A percentile compares a stretch with the other conserved stretches of the same genome.
Evolutionary conservation across 192 early-diverging fungal species (phyloP).

Genomic region (Backusella morwellensis): DNA sequence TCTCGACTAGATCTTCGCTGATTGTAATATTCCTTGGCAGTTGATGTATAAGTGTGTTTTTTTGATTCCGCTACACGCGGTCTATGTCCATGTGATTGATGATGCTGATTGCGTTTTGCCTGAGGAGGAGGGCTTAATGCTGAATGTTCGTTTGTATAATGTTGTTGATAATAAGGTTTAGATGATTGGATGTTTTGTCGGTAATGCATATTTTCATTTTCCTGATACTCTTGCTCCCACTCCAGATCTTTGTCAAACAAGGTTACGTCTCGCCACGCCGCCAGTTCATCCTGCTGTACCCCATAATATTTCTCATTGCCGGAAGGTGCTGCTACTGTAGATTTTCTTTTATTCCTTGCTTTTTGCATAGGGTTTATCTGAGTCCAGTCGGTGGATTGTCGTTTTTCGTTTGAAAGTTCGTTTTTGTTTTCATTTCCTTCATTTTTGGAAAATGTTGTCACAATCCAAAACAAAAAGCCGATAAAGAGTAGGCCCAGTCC

Average conservation of each 20-base stretch:
- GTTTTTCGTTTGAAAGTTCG: not conserved
- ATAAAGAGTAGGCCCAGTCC: not conserved
- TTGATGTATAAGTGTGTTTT: not conserved
- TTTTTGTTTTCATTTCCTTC: not conserved
- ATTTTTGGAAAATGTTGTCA: not conserved
- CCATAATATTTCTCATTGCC: not conserved
- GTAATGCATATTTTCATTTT: not conserved
- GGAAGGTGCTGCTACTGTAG: not conserved
- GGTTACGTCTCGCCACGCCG: slow-evolving; percentile 1
- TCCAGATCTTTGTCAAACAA: not conserved
- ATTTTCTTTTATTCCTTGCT: not conserved
- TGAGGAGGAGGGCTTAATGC: not conserved
- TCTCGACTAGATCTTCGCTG: not conserved
- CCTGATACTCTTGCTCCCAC: not conserved
- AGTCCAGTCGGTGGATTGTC: not conserved
- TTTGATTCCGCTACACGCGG: slow-evolving; percentile 4
- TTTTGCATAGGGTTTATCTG: not conserved
- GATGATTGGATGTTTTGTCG: not conserved
- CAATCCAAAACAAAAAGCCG: slow-evolving; percentile 7
- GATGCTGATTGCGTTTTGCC: not conserved
- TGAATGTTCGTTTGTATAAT: not conserved
- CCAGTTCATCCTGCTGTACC: not conserved
- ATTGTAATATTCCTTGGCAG: slow-evolving; percentile 2
- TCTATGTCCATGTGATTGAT: not conserved
- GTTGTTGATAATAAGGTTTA: not conserved